Evolutionary conservation across 2,329 filamentous ascomycete species (phyloP), one percentile per base, ranked within the genome.

Genomic region (Paecilomyces sp.): DNA sequence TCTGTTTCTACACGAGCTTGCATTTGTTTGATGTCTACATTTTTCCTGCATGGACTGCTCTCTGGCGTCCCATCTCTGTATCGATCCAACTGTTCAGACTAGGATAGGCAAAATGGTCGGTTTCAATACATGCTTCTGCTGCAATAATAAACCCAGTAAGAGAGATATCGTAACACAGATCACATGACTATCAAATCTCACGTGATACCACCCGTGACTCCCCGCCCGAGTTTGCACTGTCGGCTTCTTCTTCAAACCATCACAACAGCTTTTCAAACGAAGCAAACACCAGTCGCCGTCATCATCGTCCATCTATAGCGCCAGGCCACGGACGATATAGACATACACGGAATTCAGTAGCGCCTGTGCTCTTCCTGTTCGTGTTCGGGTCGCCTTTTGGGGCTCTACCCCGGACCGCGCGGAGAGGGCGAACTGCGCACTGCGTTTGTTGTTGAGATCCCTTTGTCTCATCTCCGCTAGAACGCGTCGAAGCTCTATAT

Each of bases 241-340:
- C 73, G 75, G 72, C 63, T 66, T 61, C 62, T 66, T 57, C 67
- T 74, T 74, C 73, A 75, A 75, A 75, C 73, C 65, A 63, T 67
- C 62, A 71, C 74, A 75, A 74, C 71, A 73, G 63, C 68, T 63
- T 41, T 24, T 31, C 60, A 61, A 63, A 62, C 60, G 52, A 59
- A 59, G 56, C 61, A 63, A 63, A 61, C 59, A 61, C 18, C 57
- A 34, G 22, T 30, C 22, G 25, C 22, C 41, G 41, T 41, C 58
- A 62, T 61, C 57, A 63, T 57, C 12, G 36, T 47, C 25, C 57
- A 59, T 60, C 25, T 33, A 53, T 53, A 50, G 28, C 41, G n/a
- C n/a, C 57, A 24, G 52, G 34, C 36, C 33, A 51, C 6, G 12
- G 57, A 30, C 28, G 47, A 18, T 47, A 18, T 47, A 47, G 41